Evolutionary conservation across 2,329 filamentous ascomycete genomes (phyloP), one percentile per base, ranked within the genome.

Genomic region (Pseudogymnoascus sp.): DNA sequence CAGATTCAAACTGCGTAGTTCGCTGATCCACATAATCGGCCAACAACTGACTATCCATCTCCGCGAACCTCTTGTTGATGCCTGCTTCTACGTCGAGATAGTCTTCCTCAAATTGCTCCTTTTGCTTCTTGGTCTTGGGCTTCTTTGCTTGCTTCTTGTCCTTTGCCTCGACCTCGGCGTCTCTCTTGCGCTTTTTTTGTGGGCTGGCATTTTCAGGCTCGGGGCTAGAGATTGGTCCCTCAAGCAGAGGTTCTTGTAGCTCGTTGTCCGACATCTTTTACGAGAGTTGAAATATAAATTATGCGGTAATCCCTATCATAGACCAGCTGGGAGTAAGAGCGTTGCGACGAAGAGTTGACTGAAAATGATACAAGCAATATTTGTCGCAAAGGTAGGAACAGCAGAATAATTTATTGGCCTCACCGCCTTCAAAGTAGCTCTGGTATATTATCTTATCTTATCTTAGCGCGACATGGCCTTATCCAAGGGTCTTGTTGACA

Each of bases 11-110:
- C 21, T 87, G 81, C 64, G 81, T 83, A 59, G 89, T 86, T 69
- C 88, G 83, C 69, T 94, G 86, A 5, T 88, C 88, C 63, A 96
- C 78, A 71, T 96, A 85, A 71, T 96, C 92, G 1, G 92, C 89
- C 52, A 96, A 76, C 39, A 96, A 78, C 65, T 86, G 83, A 62
- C 83, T 86, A 72, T 96, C 90, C 86, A 96, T 92, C 62, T 84
- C 82, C 45, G 84, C 82, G 70, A 96, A 89, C 3, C 88, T 82
- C 64, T 83, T 84, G 74, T 96, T 95, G 65, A 96, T 76, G 5
- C 87, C 86, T 33, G 86, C 82, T 67, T 90, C 83, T 41, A 83
- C 79, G 69, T 90, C 84, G 61, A 86, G 71, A 26, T 80, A 74
- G 21, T 76, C 77, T 55, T 85, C 82, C 39, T 83, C 78, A 39